Evolutionary conservation across 768 basidiomycete species (phyloP).

Genomic region (Leccinum rimulosum): DNA sequence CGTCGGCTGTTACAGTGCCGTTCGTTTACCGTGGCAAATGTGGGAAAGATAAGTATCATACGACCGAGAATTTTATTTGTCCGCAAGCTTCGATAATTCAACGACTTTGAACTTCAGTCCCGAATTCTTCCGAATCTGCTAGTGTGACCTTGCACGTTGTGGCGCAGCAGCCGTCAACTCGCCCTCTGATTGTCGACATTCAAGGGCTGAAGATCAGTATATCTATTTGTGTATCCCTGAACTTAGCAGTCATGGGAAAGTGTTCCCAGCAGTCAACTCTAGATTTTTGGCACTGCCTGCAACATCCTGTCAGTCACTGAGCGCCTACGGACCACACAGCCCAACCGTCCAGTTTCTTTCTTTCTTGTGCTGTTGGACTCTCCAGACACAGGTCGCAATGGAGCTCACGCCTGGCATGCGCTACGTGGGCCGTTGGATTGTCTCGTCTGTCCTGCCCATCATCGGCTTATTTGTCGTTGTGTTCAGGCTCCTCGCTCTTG

Average conservation of each 20-base stretch:
- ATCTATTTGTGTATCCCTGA: neutral
- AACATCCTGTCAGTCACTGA: neutral
- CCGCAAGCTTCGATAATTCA: too few species aligned
- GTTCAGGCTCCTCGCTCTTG: conserved; percentile 5
- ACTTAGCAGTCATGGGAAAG: neutral
- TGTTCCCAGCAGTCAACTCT: neutral
- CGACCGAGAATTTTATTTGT: neutral
- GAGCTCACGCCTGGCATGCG: conserved; percentile 25
- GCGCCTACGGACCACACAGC: neutral
- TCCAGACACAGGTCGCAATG: conserved; percentile 2
- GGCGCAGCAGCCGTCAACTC: too few species aligned
- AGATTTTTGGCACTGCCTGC: neutral
- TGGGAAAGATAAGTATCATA: neutral
- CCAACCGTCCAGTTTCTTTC: neutral
- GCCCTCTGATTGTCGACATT: neutral
- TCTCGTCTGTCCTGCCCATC: conserved; percentile 16
- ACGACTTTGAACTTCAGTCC: too few species aligned
- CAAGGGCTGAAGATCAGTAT: neutral
- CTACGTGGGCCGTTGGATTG: conserved; percentile 14
- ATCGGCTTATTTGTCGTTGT: conserved; percentile 13
- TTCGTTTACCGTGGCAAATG: neutral
- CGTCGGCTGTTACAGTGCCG: too few species aligned
- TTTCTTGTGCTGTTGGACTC: neutral
- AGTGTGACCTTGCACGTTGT: too few species aligned
- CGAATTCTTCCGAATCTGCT: too few species aligned